Evolutionary conservation across 164 flowering plant genomes (phyloP), one percentile per base, ranked within the genome.

Genomic region (Amborella trichopoda): DNA sequence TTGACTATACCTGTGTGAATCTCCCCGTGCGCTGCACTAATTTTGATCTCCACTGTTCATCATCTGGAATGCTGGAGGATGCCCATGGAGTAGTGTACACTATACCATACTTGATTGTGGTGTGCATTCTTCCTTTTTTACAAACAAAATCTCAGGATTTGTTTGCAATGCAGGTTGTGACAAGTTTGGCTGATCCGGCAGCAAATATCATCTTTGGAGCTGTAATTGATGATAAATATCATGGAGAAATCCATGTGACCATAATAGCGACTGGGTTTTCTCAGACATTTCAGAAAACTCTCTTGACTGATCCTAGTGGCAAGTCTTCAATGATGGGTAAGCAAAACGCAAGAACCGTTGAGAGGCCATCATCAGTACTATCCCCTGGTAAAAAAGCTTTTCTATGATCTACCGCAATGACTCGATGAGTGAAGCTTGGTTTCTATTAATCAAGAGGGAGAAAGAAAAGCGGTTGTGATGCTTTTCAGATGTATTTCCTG

Each of bases 141-240:
- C 21, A 2, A 44, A 17, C 23, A 19, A 17, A 22, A 43, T 41
- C 12, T 17, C 32, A 13, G 0, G 8, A 14, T 39, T 43, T 38
- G 22, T 47, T 14, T 8, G 30, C 20, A 17, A 14, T 48, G 44
- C 58, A 60, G 64, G 49, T 53, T 33, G 58, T 60, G 28, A 60
- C 64, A 23, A 53, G 58, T 45, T 48, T 60, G 50, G 58, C 54
- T 0, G 64, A 60, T 23, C 63, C 58, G 48, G 30, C 58, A 26
- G 58, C 64, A 23, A 53, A 60, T 36, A 60, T 60, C 25, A 60
- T 59, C 32, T 59, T 60, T 36, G 64, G 58, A 24, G 64, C 54
- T 32, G 64, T 59, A 26, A 27, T 59, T 32, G 63, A 59, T 25
- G 63, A 59, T 47, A 46, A 49, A 53, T 59, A 59, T 44, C 46